Evolutionary conservation across 2,329 filamentous ascomycete species (phyloP).

Genomic region (Orbilia javanica): DNA sequence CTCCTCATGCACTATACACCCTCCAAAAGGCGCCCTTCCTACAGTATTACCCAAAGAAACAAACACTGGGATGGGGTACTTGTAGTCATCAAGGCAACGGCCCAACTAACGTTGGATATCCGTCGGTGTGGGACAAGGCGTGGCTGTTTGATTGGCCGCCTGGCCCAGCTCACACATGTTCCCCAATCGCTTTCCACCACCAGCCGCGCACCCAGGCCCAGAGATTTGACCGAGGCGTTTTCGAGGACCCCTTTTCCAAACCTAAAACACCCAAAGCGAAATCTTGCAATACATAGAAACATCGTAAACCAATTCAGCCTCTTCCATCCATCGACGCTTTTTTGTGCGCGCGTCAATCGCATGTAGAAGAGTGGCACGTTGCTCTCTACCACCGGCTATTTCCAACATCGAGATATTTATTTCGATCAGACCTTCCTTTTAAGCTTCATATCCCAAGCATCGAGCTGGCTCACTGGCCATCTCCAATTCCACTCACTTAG

Average conservation of each 20-base stretch:
- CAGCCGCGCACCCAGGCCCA: conserved; percentile 29
- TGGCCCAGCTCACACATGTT: neutral
- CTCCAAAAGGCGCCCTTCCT: conserved; percentile 14
- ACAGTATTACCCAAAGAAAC: conserved; percentile 24
- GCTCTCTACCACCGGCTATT: neutral
- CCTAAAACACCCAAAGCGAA: conserved; percentile 25
- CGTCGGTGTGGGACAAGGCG: neutral
- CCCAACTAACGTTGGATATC: neutral
- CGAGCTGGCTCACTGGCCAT: conserved; percentile 10
- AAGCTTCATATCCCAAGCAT: neutral
- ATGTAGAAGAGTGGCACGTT: conserved; percentile 27
- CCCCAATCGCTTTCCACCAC: conserved; percentile 11
- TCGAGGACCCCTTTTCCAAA: conserved; percentile 37
- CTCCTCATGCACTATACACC: neutral
- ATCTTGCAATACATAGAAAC: conserved; percentile 16
- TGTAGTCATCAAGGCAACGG: neutral
- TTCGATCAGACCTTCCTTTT: conserved; percentile 25
- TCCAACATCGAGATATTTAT: conserved; percentile 24
- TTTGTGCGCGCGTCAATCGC: conserved; percentile 20
- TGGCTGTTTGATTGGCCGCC: conserved; percentile 18
- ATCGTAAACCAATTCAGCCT: conserved; percentile 17
- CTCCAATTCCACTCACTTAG: conserved; percentile 14
- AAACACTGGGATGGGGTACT: conserved; percentile 1
- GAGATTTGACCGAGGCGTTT: conserved; percentile 36
- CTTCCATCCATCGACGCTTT: conserved; percentile 22